A percentile compares a stretch with the other conserved stretches of the same genome.
These are phyloP conservation scores for Solanum piurae DNA, from an alignment of 257 asterid species.

Conservation along the genomic window DNA sequence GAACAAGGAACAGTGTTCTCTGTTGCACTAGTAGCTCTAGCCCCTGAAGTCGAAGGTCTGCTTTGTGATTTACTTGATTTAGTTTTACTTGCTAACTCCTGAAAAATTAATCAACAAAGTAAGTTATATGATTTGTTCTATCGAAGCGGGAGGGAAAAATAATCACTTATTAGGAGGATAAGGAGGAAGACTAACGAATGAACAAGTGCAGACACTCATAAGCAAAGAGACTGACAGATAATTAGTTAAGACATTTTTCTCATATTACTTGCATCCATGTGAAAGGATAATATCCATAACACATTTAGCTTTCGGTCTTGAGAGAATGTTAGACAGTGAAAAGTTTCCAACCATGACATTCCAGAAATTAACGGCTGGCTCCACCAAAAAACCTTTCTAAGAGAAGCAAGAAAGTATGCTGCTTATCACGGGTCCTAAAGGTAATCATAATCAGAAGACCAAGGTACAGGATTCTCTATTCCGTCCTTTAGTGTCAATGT, in stretches of 20 bases:
- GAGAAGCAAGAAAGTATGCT: not conserved
- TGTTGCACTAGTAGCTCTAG: constrained; percentile 1
- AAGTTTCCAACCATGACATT: not conserved
- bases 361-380: not conserved
- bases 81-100: constrained; percentile 21
- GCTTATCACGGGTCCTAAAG: not conserved
- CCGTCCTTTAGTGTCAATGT: not conserved
- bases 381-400: not conserved
- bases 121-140: not conserved
- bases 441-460: not conserved
- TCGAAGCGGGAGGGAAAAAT: not conserved
- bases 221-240: not conserved
- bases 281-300: not conserved
- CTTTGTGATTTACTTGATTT: constrained; percentile 21
- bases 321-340: not conserved
- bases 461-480: not conserved
- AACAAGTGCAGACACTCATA: not conserved
- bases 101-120: not conserved
- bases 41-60: constrained; percentile 13
- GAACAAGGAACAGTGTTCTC: constrained; percentile 6
- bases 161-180: not conserved
- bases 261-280: not conserved
- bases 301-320: not conserved
- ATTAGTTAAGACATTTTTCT: not conserved
- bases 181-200: not conserved